Conservation (phyloP, 2,329 filamentous ascomycete species). For the Calonectria honghensis region DNA sequence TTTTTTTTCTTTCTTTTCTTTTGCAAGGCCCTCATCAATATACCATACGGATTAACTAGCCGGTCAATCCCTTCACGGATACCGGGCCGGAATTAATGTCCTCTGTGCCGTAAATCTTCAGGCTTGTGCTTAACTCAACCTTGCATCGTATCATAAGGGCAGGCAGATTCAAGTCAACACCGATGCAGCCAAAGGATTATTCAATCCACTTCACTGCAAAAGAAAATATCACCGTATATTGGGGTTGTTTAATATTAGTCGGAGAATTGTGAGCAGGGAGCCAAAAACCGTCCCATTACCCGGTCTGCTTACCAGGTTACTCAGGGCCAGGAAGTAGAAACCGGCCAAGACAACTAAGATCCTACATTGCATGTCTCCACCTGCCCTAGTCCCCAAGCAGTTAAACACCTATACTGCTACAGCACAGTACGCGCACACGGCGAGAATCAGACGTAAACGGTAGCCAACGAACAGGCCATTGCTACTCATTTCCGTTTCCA, state of each 20-base stretch:
- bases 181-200: neutral
- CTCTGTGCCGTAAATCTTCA: neutral
- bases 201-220: neutral
- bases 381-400: neutral
- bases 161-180: neutral
- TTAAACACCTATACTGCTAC: slow-evolving; percentile 4
- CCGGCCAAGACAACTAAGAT: slow-evolving; percentile 8
- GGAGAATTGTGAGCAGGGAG: neutral
- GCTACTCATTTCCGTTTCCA: slow-evolving; percentile 6
- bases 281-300: neutral
- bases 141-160: too few relatives aligned
- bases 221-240: neutral
- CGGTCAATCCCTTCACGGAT: neutral
- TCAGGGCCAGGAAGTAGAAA: neutral
- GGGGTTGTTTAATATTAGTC: neutral
- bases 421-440: slow-evolving; percentile 16
- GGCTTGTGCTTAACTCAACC: neutral
- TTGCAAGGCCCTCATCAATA: neutral
- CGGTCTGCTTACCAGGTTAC: neutral
- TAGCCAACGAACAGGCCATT: neutral
- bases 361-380: slow-evolving; percentile 24
- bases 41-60: neutral
- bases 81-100: neutral
- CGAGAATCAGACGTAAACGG: neutral
- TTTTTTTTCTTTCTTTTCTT: neutral